Evolutionary conservation across 2,329 filamentous ascomycete species (phyloP).

Genomic region (Thelonectria olida): DNA sequence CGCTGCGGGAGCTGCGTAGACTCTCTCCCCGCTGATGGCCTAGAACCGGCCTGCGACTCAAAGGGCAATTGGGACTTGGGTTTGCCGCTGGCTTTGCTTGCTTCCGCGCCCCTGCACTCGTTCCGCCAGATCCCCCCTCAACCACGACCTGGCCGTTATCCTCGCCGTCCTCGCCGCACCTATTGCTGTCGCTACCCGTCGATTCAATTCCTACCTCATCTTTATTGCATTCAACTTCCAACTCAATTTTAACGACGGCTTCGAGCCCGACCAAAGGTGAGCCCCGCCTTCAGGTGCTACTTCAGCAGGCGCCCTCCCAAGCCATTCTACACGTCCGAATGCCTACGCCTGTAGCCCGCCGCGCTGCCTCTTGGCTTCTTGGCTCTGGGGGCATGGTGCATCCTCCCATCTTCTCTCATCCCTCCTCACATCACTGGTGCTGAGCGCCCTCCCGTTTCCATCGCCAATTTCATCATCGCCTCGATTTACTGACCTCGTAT

Average conservation of each 20-base stretch:
- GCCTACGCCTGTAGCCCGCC: background rate
- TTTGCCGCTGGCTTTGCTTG: conserved; percentile 46
- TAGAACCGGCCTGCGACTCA: conserved; percentile 41
- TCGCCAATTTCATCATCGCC: conserved; percentile 19
- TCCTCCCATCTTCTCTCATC: conserved; percentile 2
- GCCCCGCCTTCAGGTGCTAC: conserved; percentile 19
- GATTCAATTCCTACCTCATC: conserved; percentile 2
- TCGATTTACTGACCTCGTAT: conserved; percentile 33
- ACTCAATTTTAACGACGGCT: conserved; percentile 22
- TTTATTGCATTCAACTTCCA: background rate
- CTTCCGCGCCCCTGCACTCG: conserved; percentile 41
- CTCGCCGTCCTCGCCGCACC: conserved; percentile 7
- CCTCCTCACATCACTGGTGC: conserved; percentile 12
- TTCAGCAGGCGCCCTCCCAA: conserved; percentile 4
- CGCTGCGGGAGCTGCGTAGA: conserved; percentile 31
- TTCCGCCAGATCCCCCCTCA: conserved; percentile 34
- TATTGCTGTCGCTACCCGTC: conserved; percentile 7
- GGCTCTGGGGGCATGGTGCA: conserved; percentile 1
- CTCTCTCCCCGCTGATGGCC: conserved; percentile 45
- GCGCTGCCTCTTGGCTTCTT: conserved; percentile 6
- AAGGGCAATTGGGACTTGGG: conserved; percentile 52
- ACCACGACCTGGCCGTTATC: conserved; percentile 25
- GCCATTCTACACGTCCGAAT: conserved; percentile 16
- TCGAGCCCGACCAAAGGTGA: conserved; percentile 32
- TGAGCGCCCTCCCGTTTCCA: conserved; percentile 18